phyloP scores from a whole-genome alignment of 169 alveolate genomes.

The Nephromyces sp. region DNA sequence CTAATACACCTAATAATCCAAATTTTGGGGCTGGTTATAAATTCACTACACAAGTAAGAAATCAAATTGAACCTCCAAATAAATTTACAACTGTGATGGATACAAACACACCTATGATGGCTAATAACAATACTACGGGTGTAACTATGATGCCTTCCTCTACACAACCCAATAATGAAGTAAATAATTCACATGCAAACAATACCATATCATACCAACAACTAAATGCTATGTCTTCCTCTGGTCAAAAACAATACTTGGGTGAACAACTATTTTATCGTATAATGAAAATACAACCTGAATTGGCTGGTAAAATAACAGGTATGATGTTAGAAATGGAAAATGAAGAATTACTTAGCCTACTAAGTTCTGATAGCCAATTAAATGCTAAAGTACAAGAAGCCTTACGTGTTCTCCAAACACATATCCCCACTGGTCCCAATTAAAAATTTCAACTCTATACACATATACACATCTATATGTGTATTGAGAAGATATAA shows the following conservation, averaged over 20 bases:
- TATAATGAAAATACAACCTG: conserved; percentile 61
- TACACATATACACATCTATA: too few relatives aligned
- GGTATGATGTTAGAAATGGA: conserved; percentile 95
- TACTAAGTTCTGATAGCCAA: conserved; percentile 75
- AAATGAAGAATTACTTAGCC: conserved; percentile 77
- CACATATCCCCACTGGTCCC: background rate
- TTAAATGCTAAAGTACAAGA: conserved; percentile 81
- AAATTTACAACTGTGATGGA: too few relatives aligned
- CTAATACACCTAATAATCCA: background rate
- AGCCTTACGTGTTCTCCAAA: conserved; percentile 71
- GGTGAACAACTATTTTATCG: conserved; percentile 67
- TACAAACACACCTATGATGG: background rate
- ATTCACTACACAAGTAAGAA: conserved; percentile 37
- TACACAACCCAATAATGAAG: background rate
- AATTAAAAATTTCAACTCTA: background rate
- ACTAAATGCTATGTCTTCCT: conserved; percentile 55
- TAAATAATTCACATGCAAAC: too few relatives aligned
- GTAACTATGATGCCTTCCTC: too few relatives aligned
- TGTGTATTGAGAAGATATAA: background rate
- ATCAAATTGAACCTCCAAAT: conserved; percentile 4
- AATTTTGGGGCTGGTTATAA: conserved; percentile 19
- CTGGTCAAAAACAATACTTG: conserved; percentile 84
- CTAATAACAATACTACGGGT: too few relatives aligned
- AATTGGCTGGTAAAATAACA: conserved; percentile 83
- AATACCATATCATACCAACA: too few relatives aligned